Evolutionary conservation across 164 flowering plant species (phyloP).

Genomic region (Magnolia changhungtana): DNA sequence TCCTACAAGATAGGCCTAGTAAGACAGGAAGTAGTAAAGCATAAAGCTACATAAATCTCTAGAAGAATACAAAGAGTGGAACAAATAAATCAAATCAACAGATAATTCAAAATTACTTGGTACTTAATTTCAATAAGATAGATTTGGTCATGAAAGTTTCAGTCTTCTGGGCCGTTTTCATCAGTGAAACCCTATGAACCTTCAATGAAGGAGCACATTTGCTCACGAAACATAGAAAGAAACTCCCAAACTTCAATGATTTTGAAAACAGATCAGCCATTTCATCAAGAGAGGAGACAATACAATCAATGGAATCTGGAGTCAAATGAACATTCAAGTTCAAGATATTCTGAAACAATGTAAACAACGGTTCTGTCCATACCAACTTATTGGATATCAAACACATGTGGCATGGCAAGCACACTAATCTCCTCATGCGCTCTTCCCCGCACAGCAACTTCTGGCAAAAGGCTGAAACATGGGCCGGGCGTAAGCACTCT

Average conservation of each 20-base stretch:
- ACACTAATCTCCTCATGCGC: constrained; percentile 28
- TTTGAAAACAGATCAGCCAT: constrained; percentile 41
- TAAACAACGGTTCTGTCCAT: constrained; percentile 74
- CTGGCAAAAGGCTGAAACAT: constrained; percentile 71
- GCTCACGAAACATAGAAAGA: constrained; percentile 56
- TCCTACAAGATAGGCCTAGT: neutral
- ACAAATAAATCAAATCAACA: neutral
- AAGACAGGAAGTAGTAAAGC: neutral
- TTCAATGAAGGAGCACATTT: constrained; percentile 43
- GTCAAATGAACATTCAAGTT: constrained; percentile 51
- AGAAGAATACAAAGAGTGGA: neutral
- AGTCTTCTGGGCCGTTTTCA: constrained; percentile 41
- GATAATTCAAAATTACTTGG: constrained; percentile 21
- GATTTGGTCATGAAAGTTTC: constrained; percentile 64
- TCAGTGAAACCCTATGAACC: constrained; percentile 43
- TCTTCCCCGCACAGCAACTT: constrained; percentile 45
- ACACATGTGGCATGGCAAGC: constrained; percentile 50
- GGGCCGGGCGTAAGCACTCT: constrained; percentile 77
- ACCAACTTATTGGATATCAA: constrained; percentile 47
- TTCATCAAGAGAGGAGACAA: constrained; percentile 35
- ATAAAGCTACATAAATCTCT: neutral
- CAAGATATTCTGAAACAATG: constrained; percentile 53
- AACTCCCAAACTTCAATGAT: constrained; percentile 69
- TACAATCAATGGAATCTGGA: constrained; percentile 50
- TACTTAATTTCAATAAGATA: constrained; percentile 46